Evolutionary conservation across 2,329 filamentous ascomycete species (phyloP).

Genomic region (Apiospora arundinis): DNA sequence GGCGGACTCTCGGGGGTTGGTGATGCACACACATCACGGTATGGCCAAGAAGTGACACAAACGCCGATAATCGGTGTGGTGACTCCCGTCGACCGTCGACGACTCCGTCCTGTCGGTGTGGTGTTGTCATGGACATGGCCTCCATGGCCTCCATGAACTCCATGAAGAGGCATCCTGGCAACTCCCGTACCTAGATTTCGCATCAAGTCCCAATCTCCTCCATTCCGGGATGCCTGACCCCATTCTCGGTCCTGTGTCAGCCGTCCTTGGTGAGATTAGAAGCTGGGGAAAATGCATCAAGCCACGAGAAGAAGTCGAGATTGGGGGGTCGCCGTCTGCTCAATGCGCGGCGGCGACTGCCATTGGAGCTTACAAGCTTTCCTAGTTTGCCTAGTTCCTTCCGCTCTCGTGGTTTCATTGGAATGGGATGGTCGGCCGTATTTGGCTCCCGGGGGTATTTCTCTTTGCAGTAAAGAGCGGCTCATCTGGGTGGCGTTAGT

Average conservation of each 20-base stretch:
- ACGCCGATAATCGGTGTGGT: not conserved
- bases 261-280: not conserved
- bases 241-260: conserved; percentile 5
- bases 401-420: not conserved
- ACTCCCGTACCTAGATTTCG: not conserved
- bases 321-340: not conserved
- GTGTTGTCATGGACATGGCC: no score
- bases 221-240: not conserved
- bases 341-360: not conserved
- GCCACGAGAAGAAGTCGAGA: not conserved
- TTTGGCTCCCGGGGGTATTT: not conserved
- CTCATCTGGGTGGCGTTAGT: conserved; percentile 15
- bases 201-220: conserved; percentile 13
- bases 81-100: not conserved
- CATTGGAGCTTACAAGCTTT: conserved; percentile 8
- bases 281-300: conserved; percentile 15
- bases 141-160: no score
- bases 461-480: conserved; percentile 14
- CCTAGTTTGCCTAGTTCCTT: not conserved
- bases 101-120: not conserved
- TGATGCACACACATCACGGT: not conserved
- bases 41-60: not conserved
- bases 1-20: conserved; percentile 15
- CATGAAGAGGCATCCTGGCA: not conserved
- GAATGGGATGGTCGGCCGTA: conserved; percentile 5